phyloP scores from a whole-genome alignment of 208 protist species.

The Angomonas deanei region DNA sequence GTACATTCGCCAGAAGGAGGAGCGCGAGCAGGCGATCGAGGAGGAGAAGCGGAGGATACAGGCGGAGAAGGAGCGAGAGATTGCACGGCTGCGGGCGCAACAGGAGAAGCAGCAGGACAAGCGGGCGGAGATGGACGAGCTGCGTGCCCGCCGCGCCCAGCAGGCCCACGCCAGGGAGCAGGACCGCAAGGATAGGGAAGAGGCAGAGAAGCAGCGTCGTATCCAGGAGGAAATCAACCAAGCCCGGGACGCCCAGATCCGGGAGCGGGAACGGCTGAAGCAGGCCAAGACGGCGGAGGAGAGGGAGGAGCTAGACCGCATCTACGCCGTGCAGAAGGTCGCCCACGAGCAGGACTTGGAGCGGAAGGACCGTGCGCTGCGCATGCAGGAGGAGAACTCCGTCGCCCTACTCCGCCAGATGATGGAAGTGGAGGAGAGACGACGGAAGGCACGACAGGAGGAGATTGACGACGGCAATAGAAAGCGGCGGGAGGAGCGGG shows the following conservation, averaged over 20 bases:
- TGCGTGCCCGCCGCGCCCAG: conserved; percentile 86
- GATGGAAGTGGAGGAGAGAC: conserved; percentile 85
- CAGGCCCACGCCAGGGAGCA: conserved; percentile 82
- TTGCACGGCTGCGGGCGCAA: conserved; percentile 77
- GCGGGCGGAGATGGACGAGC: conserved; percentile 86
- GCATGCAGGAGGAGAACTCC: conserved; percentile 79
- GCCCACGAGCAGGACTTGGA: conserved; percentile 69
- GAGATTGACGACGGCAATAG: conserved; percentile 89
- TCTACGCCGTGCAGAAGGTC: conserved; percentile 80
- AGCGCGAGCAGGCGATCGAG: conserved; percentile 77
- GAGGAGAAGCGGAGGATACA: conserved; percentile 80
- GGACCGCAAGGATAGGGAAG: conserved; percentile 75
- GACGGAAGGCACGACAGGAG: conserved; percentile 79
- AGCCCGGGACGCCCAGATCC: conserved; percentile 77
- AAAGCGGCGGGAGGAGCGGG: conserved; percentile 52
- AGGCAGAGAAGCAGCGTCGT: conserved; percentile 37
- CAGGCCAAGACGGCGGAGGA: conserved; percentile 53
- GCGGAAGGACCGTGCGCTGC: conserved; percentile 39
- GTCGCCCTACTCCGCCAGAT: conserved; percentile 86
- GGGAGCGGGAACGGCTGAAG: conserved; percentile 62
- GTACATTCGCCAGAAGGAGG: conserved; percentile 84
- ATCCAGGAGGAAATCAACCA: conserved; percentile 72
- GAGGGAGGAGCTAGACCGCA: conserved; percentile 81
- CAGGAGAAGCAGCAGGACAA: conserved; percentile 92
- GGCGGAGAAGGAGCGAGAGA: conserved; percentile 87